phyloP scores from a whole-genome alignment of 1,139 yeast genomes.

The Kluyveromyces marxianus region DNA sequence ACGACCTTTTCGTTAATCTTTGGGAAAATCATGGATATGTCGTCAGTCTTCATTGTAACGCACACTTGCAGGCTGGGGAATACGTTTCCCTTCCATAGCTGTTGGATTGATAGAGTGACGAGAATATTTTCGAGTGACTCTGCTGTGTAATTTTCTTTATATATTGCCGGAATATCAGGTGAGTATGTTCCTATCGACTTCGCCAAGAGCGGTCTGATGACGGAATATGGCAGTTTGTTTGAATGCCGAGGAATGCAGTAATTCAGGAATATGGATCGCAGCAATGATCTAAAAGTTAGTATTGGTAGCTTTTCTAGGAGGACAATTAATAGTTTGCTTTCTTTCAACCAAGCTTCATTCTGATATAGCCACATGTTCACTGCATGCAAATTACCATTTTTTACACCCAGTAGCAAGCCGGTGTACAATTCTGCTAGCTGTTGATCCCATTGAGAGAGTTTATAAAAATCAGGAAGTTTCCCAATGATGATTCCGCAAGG shows the following conservation, averaged over 20 bases:
- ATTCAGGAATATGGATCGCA: constrained; percentile 15
- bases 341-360: constrained; percentile 17
- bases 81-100: constrained; percentile 28
- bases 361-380: constrained; percentile 24
- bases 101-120: constrained; percentile 26
- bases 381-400: constrained; percentile 20
- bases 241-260: constrained; percentile 15
- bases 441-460: constrained; percentile 13
- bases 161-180: constrained; percentile 11
- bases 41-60: constrained; percentile 25
- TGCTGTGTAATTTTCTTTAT: constrained; percentile 21
- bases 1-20: constrained; percentile 21
- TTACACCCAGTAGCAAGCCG: constrained; percentile 12
- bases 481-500: constrained; percentile 27
- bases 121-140: constrained; percentile 25
- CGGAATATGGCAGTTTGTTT: constrained; percentile 23
- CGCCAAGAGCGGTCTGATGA: constrained; percentile 15
- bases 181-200: constrained; percentile 16
- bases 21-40: constrained; percentile 24
- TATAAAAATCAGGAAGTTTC: constrained; percentile 19
- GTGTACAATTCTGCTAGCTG: constrained; percentile 15
- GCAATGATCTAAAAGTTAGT: constrained; percentile 23
- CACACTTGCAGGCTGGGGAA: constrained; percentile 25
- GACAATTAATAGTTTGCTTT: constrained; percentile 16
- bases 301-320: constrained; percentile 28